These are phyloP conservation scores for Russula brevipes DNA, from an alignment of 768 basidiomycete species.

Conservation along the genomic window DNA sequence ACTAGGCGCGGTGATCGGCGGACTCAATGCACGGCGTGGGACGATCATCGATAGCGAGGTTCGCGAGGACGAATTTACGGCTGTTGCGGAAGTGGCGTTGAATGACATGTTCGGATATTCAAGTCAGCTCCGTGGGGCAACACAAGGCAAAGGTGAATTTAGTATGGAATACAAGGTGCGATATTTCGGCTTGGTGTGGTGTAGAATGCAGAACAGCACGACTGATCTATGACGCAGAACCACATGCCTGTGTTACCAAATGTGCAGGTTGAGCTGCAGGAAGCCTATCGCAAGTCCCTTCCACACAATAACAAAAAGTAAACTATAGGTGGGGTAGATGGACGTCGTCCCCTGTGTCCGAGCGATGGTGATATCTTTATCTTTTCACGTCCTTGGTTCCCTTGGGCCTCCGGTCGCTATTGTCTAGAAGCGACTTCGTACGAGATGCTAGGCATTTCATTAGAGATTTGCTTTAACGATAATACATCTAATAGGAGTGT, in stretches of 20 bases:
- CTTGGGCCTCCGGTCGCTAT: no score
- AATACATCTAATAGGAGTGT: no score
- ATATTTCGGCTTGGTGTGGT: neutral
- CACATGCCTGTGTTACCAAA: slow-evolving; percentile 82
- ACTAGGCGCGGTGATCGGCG: slow-evolving; percentile 85
- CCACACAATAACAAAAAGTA: slow-evolving; percentile 71
- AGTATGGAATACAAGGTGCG: slow-evolving; percentile 74
- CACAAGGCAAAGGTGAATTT: slow-evolving; percentile 94
- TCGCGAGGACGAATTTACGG: slow-evolving; percentile 94
- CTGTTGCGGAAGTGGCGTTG: slow-evolving; percentile 84
- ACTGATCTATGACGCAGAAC: slow-evolving; percentile 37
- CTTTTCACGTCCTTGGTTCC: no score
- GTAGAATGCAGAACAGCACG: no score
- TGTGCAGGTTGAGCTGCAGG: slow-evolving; percentile 84
- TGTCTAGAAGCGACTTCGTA: no score
- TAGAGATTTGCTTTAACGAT: no score
- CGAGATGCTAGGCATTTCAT: no score
- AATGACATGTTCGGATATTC: slow-evolving; percentile 99
- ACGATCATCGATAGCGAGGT: slow-evolving; percentile 95
- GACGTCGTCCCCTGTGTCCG: neutral
- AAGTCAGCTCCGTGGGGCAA: slow-evolving; percentile 84
- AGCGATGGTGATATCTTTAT: no score
- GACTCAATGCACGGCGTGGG: slow-evolving; percentile 86
- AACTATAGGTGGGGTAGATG: slow-evolving; percentile 21
- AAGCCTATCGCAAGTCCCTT: slow-evolving; percentile 76